phyloP scores from a whole-genome alignment of 2,329 filamentous ascomycete species.

The Blumeriella jaapii region DNA sequence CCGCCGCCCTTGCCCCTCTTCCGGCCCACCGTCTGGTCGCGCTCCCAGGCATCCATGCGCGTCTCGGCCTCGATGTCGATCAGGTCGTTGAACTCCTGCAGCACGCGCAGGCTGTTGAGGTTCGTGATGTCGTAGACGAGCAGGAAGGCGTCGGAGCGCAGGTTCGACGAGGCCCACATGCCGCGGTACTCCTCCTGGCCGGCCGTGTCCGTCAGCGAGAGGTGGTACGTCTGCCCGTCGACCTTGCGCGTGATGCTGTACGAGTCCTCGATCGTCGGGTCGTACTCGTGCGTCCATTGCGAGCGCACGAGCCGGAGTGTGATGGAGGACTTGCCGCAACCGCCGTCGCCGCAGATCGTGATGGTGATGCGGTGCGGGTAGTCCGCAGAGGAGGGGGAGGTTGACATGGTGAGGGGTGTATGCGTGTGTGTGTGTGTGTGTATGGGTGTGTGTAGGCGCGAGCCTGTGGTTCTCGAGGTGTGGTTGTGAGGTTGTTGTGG shows the following conservation, averaged over 20 bases:
- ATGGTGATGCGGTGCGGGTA: conserved; percentile 44
- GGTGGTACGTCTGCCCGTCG: conserved; percentile 66
- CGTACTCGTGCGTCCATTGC: conserved; percentile 76
- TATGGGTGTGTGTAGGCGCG: conserved; percentile 18
- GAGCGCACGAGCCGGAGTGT: conserved; percentile 72
- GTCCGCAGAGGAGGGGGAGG: conserved; percentile 8
- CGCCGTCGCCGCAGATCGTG: conserved; percentile 78
- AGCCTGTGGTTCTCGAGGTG: no score
- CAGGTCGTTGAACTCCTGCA: conserved; percentile 71
- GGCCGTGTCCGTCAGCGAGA: conserved; percentile 71
- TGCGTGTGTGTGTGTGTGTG: background rate
- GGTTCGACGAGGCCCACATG: conserved; percentile 72
- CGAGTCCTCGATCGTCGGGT: conserved; percentile 73
- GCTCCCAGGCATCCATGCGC: conserved; percentile 35
- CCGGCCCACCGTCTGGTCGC: conserved; percentile 5
- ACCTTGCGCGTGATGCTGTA: conserved; percentile 73
- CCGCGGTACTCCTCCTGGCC: conserved; percentile 86
- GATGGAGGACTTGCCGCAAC: conserved; percentile 76
- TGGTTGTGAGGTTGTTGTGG: no score
- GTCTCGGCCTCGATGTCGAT: conserved; percentile 75
- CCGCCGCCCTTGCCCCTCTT: conserved; percentile 4
- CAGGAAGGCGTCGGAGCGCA: conserved; percentile 71
- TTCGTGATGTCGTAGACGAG: conserved; percentile 83
- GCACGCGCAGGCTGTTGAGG: conserved; percentile 52
- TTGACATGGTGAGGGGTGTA: background rate